Conservation (phyloP, 306 rosid species). For the Adenanthera pavonina region DNA sequence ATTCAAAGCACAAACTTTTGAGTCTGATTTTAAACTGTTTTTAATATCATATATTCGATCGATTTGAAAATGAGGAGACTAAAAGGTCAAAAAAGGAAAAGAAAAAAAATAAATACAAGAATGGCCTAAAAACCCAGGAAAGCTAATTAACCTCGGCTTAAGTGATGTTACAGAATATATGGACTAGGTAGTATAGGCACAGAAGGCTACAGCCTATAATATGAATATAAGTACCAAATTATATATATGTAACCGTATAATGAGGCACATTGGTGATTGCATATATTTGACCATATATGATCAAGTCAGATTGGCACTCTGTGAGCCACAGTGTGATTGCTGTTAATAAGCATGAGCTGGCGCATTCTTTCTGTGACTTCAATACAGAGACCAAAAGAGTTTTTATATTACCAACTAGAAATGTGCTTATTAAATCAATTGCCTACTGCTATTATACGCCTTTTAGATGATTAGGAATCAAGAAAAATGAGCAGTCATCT, state of each 20-base stretch:
- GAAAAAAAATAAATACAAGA: neutral
- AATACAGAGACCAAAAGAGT: neutral
- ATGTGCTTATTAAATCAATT: neutral
- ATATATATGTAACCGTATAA: slow-evolving; percentile 4
- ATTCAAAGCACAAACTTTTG: slow-evolving; percentile 27
- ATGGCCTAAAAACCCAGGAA: slow-evolving; percentile 5
- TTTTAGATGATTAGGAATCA: slow-evolving; percentile 1
- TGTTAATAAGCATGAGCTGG: neutral
- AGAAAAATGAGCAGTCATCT: neutral
- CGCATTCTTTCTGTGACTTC: slow-evolving; percentile 5
- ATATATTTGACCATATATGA: slow-evolving; percentile 21
- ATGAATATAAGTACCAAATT: neutral
- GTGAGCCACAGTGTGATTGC: slow-evolving; percentile 23
- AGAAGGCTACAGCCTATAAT: slow-evolving; percentile 11
- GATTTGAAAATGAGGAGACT: slow-evolving; percentile 15
- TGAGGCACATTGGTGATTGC: slow-evolving; percentile 29
- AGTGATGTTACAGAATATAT: neutral
- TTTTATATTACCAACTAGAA: slow-evolving; percentile 5
- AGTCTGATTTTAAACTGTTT: slow-evolving; percentile 20
- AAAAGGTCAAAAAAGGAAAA: neutral
- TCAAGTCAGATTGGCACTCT: slow-evolving; percentile 31
- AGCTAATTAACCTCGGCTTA: slow-evolving; percentile 5
- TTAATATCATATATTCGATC: neutral
- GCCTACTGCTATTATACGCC: neutral
- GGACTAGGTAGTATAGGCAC: slow-evolving; percentile 8